Conservation (phyloP, 202 grass and related monocot genomes). For the Carex arenaria region DNA sequence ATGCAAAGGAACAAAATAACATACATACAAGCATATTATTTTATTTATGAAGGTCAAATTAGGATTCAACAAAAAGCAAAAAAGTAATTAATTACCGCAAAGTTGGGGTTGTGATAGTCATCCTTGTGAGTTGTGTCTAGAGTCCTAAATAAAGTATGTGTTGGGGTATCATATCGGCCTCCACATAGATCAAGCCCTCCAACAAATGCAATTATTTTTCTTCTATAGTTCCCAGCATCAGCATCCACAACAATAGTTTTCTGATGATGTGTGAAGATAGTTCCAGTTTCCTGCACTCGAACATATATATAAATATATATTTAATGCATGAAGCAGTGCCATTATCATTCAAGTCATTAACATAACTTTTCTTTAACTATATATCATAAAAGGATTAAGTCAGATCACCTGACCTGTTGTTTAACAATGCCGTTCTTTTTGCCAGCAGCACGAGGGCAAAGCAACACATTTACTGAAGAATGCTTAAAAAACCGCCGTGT, state of each 20-base stretch:
- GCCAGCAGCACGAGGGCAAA: conserved; percentile 62
- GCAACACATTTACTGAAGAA: conserved; percentile 76
- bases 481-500: conserved; percentile 76
- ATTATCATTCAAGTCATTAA: not conserved
- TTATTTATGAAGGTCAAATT: not conserved
- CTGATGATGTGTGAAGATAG: conserved; percentile 92
- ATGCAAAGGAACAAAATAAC: not conserved
- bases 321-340: not conserved
- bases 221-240: conserved; percentile 60
- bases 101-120: conserved; percentile 94
- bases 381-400: not conserved
- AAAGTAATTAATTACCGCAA: conserved; percentile 50
- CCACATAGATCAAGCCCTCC: conserved; percentile 97
- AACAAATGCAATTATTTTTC: conserved; percentile 94
- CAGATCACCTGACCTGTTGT: conserved; percentile 73
- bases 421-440: conserved; percentile 69
- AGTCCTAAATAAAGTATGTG: conserved; percentile 70
- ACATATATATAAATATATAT: not conserved
- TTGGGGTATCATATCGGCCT: conserved; percentile 81
- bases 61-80: not conserved
- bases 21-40: not conserved
- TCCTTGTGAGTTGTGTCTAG: conserved; percentile 77
- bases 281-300: conserved; percentile 60
- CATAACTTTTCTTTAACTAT: not conserved
- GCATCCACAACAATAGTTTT: conserved; percentile 88